Evolutionary conservation across 768 basidiomycete genomes (phyloP).

Genomic region (Termitomyces bulborhizus): DNA sequence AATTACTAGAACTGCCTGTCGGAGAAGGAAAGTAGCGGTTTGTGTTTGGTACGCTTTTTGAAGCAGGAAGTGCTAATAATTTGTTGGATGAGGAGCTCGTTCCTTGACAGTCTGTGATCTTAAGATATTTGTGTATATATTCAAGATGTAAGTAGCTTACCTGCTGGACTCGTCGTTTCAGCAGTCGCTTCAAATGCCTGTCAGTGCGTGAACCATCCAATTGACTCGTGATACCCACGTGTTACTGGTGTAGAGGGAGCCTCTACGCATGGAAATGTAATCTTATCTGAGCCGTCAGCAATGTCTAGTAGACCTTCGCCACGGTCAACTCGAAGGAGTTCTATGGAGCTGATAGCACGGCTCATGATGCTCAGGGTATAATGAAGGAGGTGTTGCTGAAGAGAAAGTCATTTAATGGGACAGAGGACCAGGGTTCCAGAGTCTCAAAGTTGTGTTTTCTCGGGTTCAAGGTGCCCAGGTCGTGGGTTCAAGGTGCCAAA

Average conservation of each 20-base stretch:
- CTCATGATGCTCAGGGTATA: constrained; percentile 1
- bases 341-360: not conserved
- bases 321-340: not conserved
- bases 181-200: not conserved
- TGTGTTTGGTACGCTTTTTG: constrained; percentile 25
- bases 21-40: constrained; percentile 28
- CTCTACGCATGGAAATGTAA: constrained; percentile 6
- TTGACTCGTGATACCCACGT: not conserved
- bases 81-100: constrained; percentile 45
- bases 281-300: not conserved
- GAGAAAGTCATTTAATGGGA: not conserved
- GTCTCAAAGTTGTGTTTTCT: too few relatives aligned
- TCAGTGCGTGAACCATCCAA: not conserved
- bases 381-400: not conserved
- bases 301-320: not conserved
- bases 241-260: not conserved
- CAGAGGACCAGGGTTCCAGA: too few relatives aligned
- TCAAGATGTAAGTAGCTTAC: not conserved
- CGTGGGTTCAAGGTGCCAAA: too few relatives aligned
- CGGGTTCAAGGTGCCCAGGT: too few relatives aligned
- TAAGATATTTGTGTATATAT: not conserved
- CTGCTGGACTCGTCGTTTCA: not conserved
- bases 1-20: constrained; percentile 20
- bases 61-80: constrained; percentile 32
- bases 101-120: constrained; percentile 19